These are phyloP conservation scores for Phytophthora pseudosyringae DNA, from an alignment of 352 stramenopile species.

Conservation along the genomic window DNA sequence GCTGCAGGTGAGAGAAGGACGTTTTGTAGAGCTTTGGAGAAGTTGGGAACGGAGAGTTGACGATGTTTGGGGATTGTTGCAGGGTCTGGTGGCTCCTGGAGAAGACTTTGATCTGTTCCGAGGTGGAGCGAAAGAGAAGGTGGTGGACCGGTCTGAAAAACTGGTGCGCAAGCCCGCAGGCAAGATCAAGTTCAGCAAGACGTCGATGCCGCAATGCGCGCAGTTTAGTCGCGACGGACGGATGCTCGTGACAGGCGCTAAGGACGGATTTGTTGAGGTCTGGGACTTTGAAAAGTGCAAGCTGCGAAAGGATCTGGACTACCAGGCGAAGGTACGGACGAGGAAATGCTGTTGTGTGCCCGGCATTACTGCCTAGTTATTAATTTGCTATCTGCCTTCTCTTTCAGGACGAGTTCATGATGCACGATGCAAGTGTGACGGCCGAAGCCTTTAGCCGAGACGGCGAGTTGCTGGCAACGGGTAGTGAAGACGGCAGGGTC, in stretches of 20 bases:
- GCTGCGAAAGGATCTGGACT: constrained; percentile 92
- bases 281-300: constrained; percentile 93
- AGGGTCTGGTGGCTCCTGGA: constrained; percentile 70
- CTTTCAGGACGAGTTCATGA: constrained; percentile 91
- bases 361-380: not conserved
- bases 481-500: constrained; percentile 85
- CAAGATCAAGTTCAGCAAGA: constrained; percentile 92
- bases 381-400: constrained; percentile 3
- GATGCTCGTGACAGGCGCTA: constrained; percentile 93
- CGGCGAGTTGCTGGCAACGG: constrained; percentile 88
- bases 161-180: constrained; percentile 65
- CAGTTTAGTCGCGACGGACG: constrained; percentile 90
- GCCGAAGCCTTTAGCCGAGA: constrained; percentile 90
- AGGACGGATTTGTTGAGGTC: constrained; percentile 95
- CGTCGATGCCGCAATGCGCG: constrained; percentile 80
- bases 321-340: constrained; percentile 89
- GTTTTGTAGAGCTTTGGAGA: not conserved
- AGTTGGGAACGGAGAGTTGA: not conserved
- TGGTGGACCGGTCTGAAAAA: constrained; percentile 68
- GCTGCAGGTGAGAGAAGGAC: constrained; percentile 46
- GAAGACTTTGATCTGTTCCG: constrained; percentile 86
- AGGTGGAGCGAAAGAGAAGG: constrained; percentile 57
- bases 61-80: not conserved
- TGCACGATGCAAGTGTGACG: constrained; percentile 90
- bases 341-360: not conserved